A percentile compares a stretch with the other conserved stretches of the same genome.
Evolutionary conservation across 2,329 filamentous ascomycete genomes (phyloP).

Genomic region (Aspergillus novofumigatus): DNA sequence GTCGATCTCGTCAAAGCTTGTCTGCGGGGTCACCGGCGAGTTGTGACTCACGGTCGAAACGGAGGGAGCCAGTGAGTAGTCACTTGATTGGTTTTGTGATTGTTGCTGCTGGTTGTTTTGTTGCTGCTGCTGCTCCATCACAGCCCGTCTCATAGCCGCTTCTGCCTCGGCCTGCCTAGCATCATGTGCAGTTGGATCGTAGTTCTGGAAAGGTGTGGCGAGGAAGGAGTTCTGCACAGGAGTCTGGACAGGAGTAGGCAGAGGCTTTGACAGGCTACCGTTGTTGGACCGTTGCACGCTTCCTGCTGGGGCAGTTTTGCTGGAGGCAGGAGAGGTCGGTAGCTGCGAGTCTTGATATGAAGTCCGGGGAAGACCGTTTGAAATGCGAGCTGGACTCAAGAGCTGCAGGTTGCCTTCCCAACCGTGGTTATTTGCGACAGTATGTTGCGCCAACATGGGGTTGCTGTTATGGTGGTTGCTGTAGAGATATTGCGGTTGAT

Average conservation of each 20-base stretch:
- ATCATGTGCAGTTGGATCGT: slow-evolving; percentile 41
- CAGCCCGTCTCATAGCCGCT: slow-evolving; percentile 56
- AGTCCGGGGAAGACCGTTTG: slow-evolving; percentile 21
- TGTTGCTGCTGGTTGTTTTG: slow-evolving; percentile 30
- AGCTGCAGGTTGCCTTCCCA: slow-evolving; percentile 36
- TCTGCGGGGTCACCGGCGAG: slow-evolving; percentile 59
- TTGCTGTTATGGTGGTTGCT: slow-evolving; percentile 24
- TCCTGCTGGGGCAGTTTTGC: slow-evolving; percentile 36
- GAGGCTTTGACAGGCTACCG: slow-evolving; percentile 48
- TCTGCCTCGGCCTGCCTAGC: slow-evolving; percentile 46
- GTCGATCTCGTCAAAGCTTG: slow-evolving; percentile 51
- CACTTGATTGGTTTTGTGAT: slow-evolving; percentile 38
- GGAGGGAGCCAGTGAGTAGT: slow-evolving; percentile 53
- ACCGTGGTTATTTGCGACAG: slow-evolving; percentile 29
- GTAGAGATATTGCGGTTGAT: slow-evolving; percentile 21
- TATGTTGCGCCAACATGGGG: slow-evolving; percentile 40
- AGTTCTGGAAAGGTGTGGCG: slow-evolving; percentile 44
- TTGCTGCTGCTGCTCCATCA: slow-evolving; percentile 49
- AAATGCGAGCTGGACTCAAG: slow-evolving; percentile 31
- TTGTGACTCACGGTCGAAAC: slow-evolving; percentile 59
- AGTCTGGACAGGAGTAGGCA: slow-evolving; percentile 54
- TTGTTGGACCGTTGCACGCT: slow-evolving; percentile 37
- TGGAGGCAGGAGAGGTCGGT: slow-evolving; percentile 42
- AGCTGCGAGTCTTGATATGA: slow-evolving; percentile 30
- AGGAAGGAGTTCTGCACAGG: slow-evolving; percentile 51